Percentiles rank a stretch among this genome's conserved stretches.
Conservation (phyloP, 441 rosid genomes). For the Euphorbia schlechtendalii region DNA sequence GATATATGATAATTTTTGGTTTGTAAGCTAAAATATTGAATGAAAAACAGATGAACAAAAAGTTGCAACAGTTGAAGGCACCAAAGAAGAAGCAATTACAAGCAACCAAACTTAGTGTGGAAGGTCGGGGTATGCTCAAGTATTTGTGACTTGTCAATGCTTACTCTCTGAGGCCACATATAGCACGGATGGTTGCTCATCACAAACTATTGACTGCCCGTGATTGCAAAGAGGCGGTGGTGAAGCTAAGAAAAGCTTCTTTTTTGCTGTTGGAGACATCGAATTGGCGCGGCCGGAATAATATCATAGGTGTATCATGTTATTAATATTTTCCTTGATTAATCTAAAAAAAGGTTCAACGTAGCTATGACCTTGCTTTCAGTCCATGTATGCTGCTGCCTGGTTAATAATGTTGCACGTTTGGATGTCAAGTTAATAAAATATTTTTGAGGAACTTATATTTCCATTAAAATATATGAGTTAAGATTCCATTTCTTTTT, state of each 20-base stretch:
- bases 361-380: too few relatives aligned
- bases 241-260: not conserved
- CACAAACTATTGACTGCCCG: not conserved
- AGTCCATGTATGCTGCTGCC: too few relatives aligned
- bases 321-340: too few relatives aligned
- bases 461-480: too few relatives aligned
- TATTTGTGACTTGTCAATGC: constrained; percentile 71
- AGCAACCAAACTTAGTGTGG: constrained; percentile 87
- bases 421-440: too few relatives aligned
- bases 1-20: not conserved
- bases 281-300: too few relatives aligned
- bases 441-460: too few relatives aligned
- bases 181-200: not conserved
- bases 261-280: not conserved
- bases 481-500: too few relatives aligned
- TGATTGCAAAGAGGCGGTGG: not conserved
- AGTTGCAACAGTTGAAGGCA: constrained; percentile 91
- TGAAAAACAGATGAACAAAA: constrained; percentile 73
- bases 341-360: too few relatives aligned
- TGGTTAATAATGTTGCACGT: too few relatives aligned
- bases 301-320: too few relatives aligned
- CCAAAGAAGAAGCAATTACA: constrained; percentile 88
- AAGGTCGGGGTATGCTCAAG: constrained; percentile 94
- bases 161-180: not conserved
- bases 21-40: constrained; percentile 2